A percentile compares a stretch with the other conserved stretches of the same genome.
Evolutionary conservation across 2,329 filamentous ascomycete genomes (phyloP).

Genomic region (Helminthosporium solani): DNA sequence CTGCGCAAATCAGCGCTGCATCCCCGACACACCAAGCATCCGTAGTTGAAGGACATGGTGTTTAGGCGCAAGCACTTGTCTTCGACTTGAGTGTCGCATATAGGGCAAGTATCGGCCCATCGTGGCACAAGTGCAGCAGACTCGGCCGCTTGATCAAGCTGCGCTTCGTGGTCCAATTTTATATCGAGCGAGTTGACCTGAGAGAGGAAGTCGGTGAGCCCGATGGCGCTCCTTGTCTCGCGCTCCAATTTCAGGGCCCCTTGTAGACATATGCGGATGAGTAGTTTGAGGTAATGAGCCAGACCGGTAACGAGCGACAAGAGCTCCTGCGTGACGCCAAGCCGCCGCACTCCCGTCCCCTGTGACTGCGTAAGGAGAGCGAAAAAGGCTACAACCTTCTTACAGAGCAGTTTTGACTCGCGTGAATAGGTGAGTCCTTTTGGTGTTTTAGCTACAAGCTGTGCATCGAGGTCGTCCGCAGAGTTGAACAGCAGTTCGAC

Average conservation of each 20-base stretch:
- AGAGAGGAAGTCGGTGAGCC: conserved; percentile 78
- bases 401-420: conserved; percentile 98
- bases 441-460: conserved; percentile 66
- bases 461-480: conserved; percentile 78
- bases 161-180: conserved; percentile 38
- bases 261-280: conserved; percentile 95
- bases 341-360: conserved; percentile 82
- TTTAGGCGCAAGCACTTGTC: conserved; percentile 82
- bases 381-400: conserved; percentile 98
- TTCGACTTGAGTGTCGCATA: conserved; percentile 85
- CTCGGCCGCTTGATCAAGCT: conserved; percentile 45
- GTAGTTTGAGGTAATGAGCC: conserved; percentile 93
- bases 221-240: conserved; percentile 71
- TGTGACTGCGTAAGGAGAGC: conserved; percentile 92
- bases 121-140: conserved; percentile 47
- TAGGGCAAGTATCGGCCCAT: conserved; percentile 71
- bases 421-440: conserved; percentile 89
- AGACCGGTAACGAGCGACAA: conserved; percentile 94
- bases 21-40: conserved; percentile 68
- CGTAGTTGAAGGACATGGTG: conserved; percentile 79
- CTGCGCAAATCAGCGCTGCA: conserved; percentile 74
- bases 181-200: conserved; percentile 79
- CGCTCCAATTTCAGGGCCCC: conserved; percentile 88
- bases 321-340: conserved; percentile 97
- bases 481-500: conserved; percentile 90